phyloP scores from a whole-genome alignment of 495 filamentous ascomycete genomes.

The Lepidopterella palustris region DNA sequence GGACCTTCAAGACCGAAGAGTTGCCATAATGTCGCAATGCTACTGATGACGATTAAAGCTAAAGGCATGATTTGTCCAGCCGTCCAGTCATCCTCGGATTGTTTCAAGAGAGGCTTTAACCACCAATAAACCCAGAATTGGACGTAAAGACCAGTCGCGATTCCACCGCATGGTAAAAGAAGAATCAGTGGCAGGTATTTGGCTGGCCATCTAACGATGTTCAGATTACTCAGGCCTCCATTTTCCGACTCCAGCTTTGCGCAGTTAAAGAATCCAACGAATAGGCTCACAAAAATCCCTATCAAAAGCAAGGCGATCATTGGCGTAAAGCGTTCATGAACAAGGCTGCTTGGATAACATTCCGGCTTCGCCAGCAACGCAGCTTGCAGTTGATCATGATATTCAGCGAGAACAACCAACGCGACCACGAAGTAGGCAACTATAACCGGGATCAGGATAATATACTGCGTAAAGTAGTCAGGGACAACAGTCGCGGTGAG shows the following conservation, averaged over 20 bases:
- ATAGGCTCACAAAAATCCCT: not conserved
- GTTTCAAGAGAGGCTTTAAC: not conserved
- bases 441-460: not conserved
- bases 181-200: not conserved
- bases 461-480: not conserved
- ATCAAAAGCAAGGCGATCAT: not conserved
- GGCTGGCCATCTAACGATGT: not conserved
- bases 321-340: not conserved
- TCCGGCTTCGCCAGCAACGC: not conserved
- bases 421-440: not conserved
- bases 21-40: not conserved
- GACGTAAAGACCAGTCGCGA: not conserved
- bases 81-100: not conserved
- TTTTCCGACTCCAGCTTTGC: not conserved
- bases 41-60: not conserved
- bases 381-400: not conserved
- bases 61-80: not conserved
- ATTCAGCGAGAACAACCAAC: not conserved
- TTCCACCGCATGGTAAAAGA: not conserved
- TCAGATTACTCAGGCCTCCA: not conserved
- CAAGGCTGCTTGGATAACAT: not conserved
- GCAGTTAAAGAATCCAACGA: not conserved
- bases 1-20: not conserved
- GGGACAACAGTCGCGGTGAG: not conserved
- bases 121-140: not conserved